Percentiles rank a stretch among this genome's conserved stretches.
phyloP scores from a whole-genome alignment of 257 asterid genomes.

The Solanum bukasovii region DNA sequence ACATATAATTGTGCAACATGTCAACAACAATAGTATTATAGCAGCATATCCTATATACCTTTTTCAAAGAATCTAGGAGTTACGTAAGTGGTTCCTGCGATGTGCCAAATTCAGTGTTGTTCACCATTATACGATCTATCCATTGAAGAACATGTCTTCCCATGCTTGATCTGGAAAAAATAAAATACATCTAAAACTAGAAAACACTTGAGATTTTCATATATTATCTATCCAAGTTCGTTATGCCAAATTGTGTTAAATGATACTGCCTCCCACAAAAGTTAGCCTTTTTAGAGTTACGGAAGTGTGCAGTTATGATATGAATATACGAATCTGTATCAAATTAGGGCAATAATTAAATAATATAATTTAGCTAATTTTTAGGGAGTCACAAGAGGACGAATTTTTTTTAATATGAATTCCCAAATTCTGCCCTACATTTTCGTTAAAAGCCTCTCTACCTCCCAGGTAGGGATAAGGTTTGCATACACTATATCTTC shows the following conservation, averaged over 20 bases:
- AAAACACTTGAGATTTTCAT: neutral
- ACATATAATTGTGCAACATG: neutral
- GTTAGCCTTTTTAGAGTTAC: neutral
- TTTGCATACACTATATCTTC: too few species aligned
- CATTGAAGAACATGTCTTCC: constrained; percentile 66
- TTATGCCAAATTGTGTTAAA: neutral
- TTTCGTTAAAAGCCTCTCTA: neutral
- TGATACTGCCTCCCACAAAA: neutral
- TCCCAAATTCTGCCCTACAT: neutral
- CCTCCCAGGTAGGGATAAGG: neutral
- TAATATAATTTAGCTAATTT: neutral
- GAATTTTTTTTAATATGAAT: neutral
- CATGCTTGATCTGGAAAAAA: constrained; percentile 34
- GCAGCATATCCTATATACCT: constrained; percentile 33
- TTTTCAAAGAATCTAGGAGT: constrained; percentile 57
- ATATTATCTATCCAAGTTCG: neutral
- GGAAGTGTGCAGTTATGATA: neutral
- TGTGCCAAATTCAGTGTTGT: constrained; percentile 43
- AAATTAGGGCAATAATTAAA: neutral
- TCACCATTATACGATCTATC: constrained; percentile 59
- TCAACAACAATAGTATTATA: neutral
- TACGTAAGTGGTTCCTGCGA: constrained; percentile 41
- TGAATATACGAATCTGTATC: neutral
- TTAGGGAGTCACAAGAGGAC: neutral
- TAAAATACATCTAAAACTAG: neutral